Conservation (phyloP, 306 rosid species). For the Fagus sylvatica region DNA sequence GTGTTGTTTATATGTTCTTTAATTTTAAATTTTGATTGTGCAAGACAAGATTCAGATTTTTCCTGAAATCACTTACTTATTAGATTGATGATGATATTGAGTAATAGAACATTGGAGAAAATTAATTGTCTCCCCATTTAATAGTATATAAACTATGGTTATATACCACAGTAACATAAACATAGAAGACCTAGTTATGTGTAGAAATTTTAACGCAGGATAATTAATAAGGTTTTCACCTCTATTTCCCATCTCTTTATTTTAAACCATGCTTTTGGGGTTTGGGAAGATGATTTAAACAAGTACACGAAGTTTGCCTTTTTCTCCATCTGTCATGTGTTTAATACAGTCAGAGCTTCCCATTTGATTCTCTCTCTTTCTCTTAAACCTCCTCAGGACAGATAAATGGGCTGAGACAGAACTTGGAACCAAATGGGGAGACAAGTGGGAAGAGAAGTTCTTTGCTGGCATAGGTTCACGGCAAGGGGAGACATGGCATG, state of each 20-base stretch:
- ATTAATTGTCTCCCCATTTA: not conserved
- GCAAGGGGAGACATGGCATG: constrained; percentile 99
- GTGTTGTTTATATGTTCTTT: not conserved
- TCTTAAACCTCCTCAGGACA: constrained; percentile 66
- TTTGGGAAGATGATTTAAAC: not conserved
- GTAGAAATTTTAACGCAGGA: not conserved
- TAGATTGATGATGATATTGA: not conserved
- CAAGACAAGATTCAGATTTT: not conserved
- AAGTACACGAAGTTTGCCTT: not conserved
- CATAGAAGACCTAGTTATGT: too few species aligned
- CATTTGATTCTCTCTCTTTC: constrained; percentile 25
- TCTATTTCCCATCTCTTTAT: not conserved
- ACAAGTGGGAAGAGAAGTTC: constrained; percentile 99
- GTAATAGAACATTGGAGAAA: not conserved
- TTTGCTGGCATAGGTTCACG: constrained; percentile 91
- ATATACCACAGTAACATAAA: not conserved
- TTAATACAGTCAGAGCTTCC: constrained; percentile 1
- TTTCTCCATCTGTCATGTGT: not conserved
- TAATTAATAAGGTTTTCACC: not conserved
- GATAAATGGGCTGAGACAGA: constrained; percentile 99
- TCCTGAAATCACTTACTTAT: not conserved
- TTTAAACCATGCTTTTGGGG: not conserved
- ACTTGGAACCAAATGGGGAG: constrained; percentile 98
- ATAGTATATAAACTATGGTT: not conserved
- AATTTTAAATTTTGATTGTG: not conserved